Base-by-base conservation (phyloP, 495 filamentous ascomycete species). In the Achaetomiella virescens region DNA sequence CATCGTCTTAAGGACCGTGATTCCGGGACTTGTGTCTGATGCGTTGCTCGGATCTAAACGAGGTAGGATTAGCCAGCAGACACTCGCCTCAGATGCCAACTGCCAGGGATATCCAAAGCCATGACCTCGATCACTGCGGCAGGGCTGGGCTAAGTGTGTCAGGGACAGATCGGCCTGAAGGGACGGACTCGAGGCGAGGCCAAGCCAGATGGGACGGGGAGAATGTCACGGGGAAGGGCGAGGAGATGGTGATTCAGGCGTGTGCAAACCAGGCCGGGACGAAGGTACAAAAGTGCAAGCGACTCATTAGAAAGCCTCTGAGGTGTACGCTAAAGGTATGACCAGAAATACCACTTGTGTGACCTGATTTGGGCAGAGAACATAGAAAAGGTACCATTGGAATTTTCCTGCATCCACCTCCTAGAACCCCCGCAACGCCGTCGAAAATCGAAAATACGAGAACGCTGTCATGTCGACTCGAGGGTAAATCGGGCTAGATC, bases 401-500 rank as follows among this genome's bases (percentile, higher is more conserved):
- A 29, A n/a, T 61, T 65, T 61, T 58, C 53, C 27, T 52, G 36
- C 49, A 50, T 52, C 27, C 38, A 46, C 20, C 55, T 36, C 38
- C 43, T 9, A 45, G 48, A 35, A 43, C 40, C 41, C 57, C 62
- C 44, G 43, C 44, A 61, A 64, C 62, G 62, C 62, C 62, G 37
- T 44, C 43, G 42, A 52, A 59, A 54, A 6, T 52, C 44, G 41
- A 48, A 51, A 12, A 52, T 31, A 56, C 27, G 47, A 40, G 38
- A 55, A 48, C 46, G 42, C n/a, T 24, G 47, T 21, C 29, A 33
- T 10, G 33, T n/a, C 29, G 24, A 15, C 22, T 48, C 31, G 52
- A 27, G 24, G 45, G 18, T 29, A 25, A 43, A 14, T 37, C 18
- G n/a, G 31, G 35, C 48, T 63, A 67, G 46, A 67, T 63, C 25